Conservation (phyloP, 179 eudicot species). For the Actinidia polygama region DNA sequence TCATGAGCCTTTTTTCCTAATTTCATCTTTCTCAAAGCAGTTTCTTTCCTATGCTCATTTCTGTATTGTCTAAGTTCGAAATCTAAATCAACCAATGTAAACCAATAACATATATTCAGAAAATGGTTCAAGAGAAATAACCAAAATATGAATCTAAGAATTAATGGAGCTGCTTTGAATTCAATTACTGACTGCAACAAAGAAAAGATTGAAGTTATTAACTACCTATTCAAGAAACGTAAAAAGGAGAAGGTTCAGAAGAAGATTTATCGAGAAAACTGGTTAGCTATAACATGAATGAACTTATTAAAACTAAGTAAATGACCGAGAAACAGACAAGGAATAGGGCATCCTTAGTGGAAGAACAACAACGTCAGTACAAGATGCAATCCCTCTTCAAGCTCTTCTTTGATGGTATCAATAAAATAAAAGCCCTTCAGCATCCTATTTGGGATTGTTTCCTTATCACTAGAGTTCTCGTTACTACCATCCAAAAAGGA, state of each 20-base stretch:
- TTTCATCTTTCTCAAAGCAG: neutral
- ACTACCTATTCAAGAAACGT: neutral
- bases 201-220: neutral
- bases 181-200: neutral
- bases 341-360: constrained; percentile 21
- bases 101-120: too few relatives aligned
- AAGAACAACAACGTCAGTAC: constrained; percentile 28
- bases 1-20: neutral
- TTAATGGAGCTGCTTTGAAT: neutral
- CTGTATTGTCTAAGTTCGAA: too few relatives aligned
- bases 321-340: too few relatives aligned
- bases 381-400: constrained; percentile 12
- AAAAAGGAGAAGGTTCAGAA: neutral
- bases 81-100: too few relatives aligned
- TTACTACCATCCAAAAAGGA: constrained; percentile 7
- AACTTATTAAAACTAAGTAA: neutral
- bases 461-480: constrained; percentile 9
- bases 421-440: constrained; percentile 16
- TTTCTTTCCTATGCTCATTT: too few relatives aligned
- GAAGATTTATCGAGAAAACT: neutral
- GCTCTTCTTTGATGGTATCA: too few relatives aligned
- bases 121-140: neutral
- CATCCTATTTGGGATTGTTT: neutral
- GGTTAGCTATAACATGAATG: neutral
- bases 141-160: neutral